Evolutionary conservation across 78 protist species (phyloP), one percentile per base, ranked within the genome.

Genomic region (Tieghemostelium lacteum): DNA sequence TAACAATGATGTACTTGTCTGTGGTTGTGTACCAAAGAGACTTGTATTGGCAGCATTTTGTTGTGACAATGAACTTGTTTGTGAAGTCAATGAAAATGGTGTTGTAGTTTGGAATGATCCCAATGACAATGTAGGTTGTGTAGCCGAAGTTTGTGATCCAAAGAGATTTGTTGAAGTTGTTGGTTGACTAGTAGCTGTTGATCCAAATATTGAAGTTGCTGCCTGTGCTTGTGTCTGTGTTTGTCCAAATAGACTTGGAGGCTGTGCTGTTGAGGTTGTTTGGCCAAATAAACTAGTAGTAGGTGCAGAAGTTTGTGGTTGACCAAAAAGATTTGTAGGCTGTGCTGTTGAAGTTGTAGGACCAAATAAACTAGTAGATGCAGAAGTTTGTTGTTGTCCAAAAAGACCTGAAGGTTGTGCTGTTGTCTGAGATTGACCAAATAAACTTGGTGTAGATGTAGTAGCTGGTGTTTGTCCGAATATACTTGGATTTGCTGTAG

Each of bases 21-120:
- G 72, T 22, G n/a, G 85, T 26, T 45, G 57, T 54, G 69, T 52
- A 62, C 80, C 76, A 7, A 85, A 78, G 39, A 50, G 63, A 19
- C 73, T 36, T 1, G 70, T 16, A 4, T 69, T 75, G 22, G 85
- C 10, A 2, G 37, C 22, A 7, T 24, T 37, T 17, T 10, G 16
- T 34, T 57, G 39, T n/a, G 33, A 37, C 17, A 42, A 29, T 55
- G 61, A 55, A 26, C 58, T 7, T 42, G 55, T 39, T 66, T 66
- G 73, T 0, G 73, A 37, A 5, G 73, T 26, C 14, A 34, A 34
- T 39, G n/a, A n/a, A n/a, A 26, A 16, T 28, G 75, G 22, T 0
- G 28, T 19, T 28, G 75, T 45, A 69, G 62, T 28, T 0, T 14
- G 17, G 54, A 12, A 8, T 57, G 29, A 36, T 36, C 78, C 78